phyloP scores from a whole-genome alignment of 2,329 filamentous ascomycete species.

The Colletotrichum musicola region DNA sequence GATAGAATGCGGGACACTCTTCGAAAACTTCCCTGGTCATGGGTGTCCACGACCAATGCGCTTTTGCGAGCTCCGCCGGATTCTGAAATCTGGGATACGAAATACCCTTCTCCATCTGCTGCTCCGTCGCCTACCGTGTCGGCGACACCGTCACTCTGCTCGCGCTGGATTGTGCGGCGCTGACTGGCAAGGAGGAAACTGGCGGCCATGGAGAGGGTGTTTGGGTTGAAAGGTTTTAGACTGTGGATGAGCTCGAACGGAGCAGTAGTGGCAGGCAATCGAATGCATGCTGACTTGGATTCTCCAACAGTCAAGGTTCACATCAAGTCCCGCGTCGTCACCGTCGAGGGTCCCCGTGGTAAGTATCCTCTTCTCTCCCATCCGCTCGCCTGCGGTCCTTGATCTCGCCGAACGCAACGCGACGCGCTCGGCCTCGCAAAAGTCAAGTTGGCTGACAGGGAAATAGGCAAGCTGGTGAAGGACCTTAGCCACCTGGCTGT shows the following conservation, averaged over 20 bases:
- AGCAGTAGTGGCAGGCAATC: constrained; percentile 42
- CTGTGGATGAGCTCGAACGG: constrained; percentile 43
- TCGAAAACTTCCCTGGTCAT: constrained; percentile 5
- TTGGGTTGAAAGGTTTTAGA: constrained; percentile 41
- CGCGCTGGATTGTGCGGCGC: background rate
- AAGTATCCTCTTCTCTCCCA: constrained; percentile 50
- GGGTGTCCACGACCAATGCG: constrained; percentile 15
- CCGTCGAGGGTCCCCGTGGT: constrained; percentile 96
- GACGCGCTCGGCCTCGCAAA: constrained; percentile 33
- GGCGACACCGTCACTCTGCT: background rate
- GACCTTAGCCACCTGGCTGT: constrained; percentile 96
- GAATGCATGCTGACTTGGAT: constrained; percentile 50
- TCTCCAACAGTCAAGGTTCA: constrained; percentile 85
- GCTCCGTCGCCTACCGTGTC: background rate
- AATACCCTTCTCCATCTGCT: constrained; percentile 13
- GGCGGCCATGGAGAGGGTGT: constrained; percentile 23
- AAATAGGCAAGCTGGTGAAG: constrained; percentile 91
- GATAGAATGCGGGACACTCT: constrained; percentile 4
- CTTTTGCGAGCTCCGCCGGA: constrained; percentile 36
- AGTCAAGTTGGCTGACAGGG: constrained; percentile 28
- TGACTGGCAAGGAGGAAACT: background rate
- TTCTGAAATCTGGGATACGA: constrained; percentile 38
- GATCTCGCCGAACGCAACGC: background rate
- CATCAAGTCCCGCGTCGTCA: constrained; percentile 97
- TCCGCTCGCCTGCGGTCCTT: background rate